A percentile compares a stretch with the other conserved stretches of the same genome.
phyloP scores from a whole-genome alignment of 2,329 filamentous ascomycete genomes.

The Ascochyta clinopodiicola region DNA sequence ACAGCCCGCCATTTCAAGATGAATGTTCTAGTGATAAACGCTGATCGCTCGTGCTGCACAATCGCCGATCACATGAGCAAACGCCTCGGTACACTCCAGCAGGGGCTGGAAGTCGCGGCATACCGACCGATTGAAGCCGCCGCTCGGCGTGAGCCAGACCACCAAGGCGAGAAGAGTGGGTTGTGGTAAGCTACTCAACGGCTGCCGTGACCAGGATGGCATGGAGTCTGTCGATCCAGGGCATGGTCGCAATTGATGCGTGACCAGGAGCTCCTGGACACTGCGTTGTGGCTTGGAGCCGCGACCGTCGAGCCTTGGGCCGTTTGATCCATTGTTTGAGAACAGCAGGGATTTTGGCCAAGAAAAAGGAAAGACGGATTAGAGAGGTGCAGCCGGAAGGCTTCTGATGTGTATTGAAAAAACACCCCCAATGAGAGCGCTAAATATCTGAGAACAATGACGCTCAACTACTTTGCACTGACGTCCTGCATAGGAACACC shows the following conservation, averaged over 20 bases:
- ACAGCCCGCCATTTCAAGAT: neutral
- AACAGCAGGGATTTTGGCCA: neutral
- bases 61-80: neutral
- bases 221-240: constrained; percentile 10
- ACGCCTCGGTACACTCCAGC: neutral
- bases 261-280: constrained; percentile 10
- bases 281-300: constrained; percentile 16
- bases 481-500: constrained; percentile 28
- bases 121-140: constrained; percentile 1
- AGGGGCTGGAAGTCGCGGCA: neutral
- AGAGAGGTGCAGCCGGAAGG: neutral
- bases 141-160: constrained; percentile 3
- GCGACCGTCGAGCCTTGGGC: constrained; percentile 13
- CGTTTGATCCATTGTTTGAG: constrained; percentile 1
- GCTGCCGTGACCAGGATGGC: constrained; percentile 13
- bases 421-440: neutral
- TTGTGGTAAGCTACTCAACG: neutral
- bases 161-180: constrained; percentile 1
- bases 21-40: neutral
- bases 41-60: neutral
- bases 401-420: constrained; percentile 11
- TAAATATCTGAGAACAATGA: neutral
- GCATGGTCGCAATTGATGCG: constrained; percentile 17
- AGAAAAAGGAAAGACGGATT: neutral
- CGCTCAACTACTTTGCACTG: constrained; percentile 22